Conservation (phyloP, 202 grass and related monocot genomes). For the Carex arenaria region DNA sequence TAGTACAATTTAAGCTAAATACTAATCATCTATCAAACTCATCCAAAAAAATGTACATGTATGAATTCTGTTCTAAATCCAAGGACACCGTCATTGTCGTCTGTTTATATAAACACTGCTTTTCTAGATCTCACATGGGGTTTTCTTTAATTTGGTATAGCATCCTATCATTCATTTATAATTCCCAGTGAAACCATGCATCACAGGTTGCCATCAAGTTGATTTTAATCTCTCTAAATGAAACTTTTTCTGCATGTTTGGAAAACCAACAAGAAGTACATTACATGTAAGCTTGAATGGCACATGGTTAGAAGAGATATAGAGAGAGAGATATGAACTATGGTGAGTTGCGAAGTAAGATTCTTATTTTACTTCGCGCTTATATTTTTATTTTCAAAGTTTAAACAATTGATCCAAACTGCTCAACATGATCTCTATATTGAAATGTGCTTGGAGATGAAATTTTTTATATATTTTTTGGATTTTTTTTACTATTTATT, state of each 20-base stretch:
- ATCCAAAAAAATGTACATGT: background rate
- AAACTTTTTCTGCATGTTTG: slow-evolving; percentile 46
- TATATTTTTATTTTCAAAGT: too few relatives aligned
- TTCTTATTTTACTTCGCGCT: too few relatives aligned
- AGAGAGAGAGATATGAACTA: too few relatives aligned
- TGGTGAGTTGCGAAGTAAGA: too few relatives aligned
- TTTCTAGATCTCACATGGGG: background rate
- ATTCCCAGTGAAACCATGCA: background rate
- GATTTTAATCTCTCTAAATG: slow-evolving; percentile 69
- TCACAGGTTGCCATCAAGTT: slow-evolving; percentile 28
- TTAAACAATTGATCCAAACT: too few relatives aligned
- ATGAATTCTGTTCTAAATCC: background rate
- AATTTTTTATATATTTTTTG: too few relatives aligned
- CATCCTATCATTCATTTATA: background rate
- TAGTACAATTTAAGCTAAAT: background rate
- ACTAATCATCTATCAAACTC: background rate
- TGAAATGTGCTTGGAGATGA: too few relatives aligned
- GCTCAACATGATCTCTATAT: too few relatives aligned
- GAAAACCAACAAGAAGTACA: background rate
- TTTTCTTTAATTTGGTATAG: background rate
- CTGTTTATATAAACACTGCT: background rate
- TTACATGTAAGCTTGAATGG: background rate
- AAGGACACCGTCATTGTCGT: background rate
- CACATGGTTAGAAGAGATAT: background rate
- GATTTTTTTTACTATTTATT: too few relatives aligned